Percentiles rank a stretch among this genome's conserved stretches.
Evolutionary conservation across 768 basidiomycete species (phyloP).

Genomic region (Collybiopsis luxurians): DNA sequence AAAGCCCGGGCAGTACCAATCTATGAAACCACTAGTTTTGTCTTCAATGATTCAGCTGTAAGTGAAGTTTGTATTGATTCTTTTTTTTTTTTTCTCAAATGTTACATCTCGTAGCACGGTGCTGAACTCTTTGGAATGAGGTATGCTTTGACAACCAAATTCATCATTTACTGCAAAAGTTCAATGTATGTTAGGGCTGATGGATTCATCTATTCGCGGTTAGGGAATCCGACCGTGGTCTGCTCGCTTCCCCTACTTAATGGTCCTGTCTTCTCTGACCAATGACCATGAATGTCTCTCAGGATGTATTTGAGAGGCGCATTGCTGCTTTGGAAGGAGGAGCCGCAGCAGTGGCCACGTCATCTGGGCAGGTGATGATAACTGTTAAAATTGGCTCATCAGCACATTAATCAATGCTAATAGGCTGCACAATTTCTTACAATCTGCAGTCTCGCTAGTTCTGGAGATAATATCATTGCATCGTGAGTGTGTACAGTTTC

Average conservation of each 20-base stretch:
- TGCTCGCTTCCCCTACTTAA: too few species aligned
- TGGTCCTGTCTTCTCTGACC: too few species aligned
- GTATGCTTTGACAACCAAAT: too few species aligned
- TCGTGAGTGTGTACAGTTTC: constrained; percentile 45
- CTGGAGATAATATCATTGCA: constrained; percentile 66
- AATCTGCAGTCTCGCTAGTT: constrained; percentile 43
- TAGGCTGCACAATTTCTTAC: constrained; percentile 64
- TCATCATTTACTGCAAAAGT: background rate
- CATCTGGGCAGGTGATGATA: constrained; percentile 62
- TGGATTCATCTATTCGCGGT: constrained; percentile 66
- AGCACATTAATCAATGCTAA: too few species aligned
- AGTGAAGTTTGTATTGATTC: too few species aligned
- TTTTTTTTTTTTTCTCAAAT: too few species aligned
- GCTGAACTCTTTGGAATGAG: too few species aligned
- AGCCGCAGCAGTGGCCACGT: constrained; percentile 44
- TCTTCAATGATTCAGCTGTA: constrained; percentile 69
- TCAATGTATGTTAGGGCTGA: constrained; percentile 30
- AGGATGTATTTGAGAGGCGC: constrained; percentile 56
- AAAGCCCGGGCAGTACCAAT: constrained; percentile 78
- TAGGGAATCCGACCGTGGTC: constrained; percentile 66
- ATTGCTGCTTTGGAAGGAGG: constrained; percentile 56
- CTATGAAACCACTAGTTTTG: constrained; percentile 68
- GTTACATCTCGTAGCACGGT: too few species aligned
- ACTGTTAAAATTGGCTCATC: too few species aligned
- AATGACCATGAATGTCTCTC: too few species aligned